Evolutionary conservation across 176 grass and related monocot genomes (phyloP), one percentile per base, ranked within the genome.

Genomic region (Triticum dicoccoides): DNA sequence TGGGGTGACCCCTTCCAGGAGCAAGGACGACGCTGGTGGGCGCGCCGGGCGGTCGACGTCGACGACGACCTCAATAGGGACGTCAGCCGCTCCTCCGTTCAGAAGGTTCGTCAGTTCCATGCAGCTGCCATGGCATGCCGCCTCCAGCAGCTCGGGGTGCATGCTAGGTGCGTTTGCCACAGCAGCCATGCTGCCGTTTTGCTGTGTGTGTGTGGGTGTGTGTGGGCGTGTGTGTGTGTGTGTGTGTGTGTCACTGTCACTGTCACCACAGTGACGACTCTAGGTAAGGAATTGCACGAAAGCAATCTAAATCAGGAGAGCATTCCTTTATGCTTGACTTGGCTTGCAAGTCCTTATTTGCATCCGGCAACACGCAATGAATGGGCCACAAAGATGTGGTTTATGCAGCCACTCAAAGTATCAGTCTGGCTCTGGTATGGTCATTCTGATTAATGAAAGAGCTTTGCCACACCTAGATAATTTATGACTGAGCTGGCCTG

Each of bases 1-100:
- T 6, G 68, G 73, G 18, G 82, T 84, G 27, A 84, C 82, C 3
- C 82, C 82, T 47, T 49, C 38, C 6, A 84, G 82, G 18, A 84
- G 71, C 25, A 61, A 33, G 38, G 24, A 70, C 67, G 67, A 37
- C 18, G 34, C 17, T 0, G 65, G 7, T 9, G 67, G 2, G 67
- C 58, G 21, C 20, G 0, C 47, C 1, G 21, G 58, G 3, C 4
- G 32, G 34, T n/a, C 67, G 17, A 70, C 11, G 2, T 70, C 30
- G 66, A 69, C 34, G 34, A 70, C 67, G 34, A 70, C 67, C 34
- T 70, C 18, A 11, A 12, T 38, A 70, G 17, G 34, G 0, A 38
- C 33, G 33, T 70, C 6, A 0, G 35, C 34, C 4, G 34, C 67
- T 38, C 67, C 34, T 39, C 67, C 34, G 9, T 9, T 70, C 8